Base-by-base conservation (phyloP, 163 green algal species). In the Chlorella variabilis region DNA sequence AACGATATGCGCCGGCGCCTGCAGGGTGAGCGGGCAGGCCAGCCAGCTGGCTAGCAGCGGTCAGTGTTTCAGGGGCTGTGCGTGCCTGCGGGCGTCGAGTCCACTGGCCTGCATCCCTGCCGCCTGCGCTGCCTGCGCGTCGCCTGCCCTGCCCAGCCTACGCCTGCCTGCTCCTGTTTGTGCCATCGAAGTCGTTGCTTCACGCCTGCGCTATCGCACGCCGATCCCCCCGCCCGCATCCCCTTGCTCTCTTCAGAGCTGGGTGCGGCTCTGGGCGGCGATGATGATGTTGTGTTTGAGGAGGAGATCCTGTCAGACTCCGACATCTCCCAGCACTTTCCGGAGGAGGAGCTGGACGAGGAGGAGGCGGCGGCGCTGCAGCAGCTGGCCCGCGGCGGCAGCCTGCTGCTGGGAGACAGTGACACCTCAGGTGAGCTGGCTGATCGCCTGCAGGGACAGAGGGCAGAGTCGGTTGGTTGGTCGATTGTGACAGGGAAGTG, bases 261-360 rank as follows among this genome's bases (percentile, higher is more conserved):
- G 27, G 59, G 59, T 36, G 48, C 61, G 25, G 45, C 45, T 11
- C 33, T 82, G 59, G 59, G 42, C 18, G 34, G 5, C 4, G 59
- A 85, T 18, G 62, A 67, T 0, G 80, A 66, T 33, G 20, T 66
- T 8, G 65, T 80, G 45, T 77, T 81, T 65, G 80, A 85, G 49
- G 80, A 85, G 41, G 69, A 73, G 42, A 82, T 85, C 7, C 54
- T 85, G 67, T 85, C 80, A 6, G 80, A 85, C 38, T 85, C 80
- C 7, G 80, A 85, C 31, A 75, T 81, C 38, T 81, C 71, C 0
- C 27, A 78, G 23, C 58, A 77, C 31, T 85, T 85, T n/a, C 58
- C 80, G 2, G 71, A 82, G 45, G 80, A 85, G 31, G 41, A 85
- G 5, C 69, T 81, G 0, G 29, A 69, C 13, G 76, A 83, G 13